phyloP scores from a whole-genome alignment of 805 yeast genomes.

The Allodekkera sacchari region DNA sequence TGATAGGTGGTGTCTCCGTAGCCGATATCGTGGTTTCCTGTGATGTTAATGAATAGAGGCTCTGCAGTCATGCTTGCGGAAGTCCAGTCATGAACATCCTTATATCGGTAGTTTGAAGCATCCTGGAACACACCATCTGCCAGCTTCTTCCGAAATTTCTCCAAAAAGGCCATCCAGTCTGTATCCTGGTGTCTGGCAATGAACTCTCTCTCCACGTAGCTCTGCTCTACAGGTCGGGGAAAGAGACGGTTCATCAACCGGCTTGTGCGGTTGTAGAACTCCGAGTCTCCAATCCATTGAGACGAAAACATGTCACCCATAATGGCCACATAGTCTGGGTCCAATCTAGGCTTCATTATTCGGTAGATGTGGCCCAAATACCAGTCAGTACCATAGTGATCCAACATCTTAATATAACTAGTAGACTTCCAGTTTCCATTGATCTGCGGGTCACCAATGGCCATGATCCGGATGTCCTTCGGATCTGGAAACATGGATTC shows the following conservation, averaged over 20 bases:
- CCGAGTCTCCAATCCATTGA: constrained; percentile 90
- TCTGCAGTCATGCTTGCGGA: constrained; percentile 30
- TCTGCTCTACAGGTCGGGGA: constrained; percentile 46
- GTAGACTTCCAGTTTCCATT: constrained; percentile 78
- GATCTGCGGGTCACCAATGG: constrained; percentile 96
- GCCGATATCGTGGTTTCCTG: constrained; percentile 96
- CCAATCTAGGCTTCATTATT: constrained; percentile 51
- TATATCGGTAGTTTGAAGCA: constrained; percentile 36
- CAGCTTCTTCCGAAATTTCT: constrained; percentile 23
- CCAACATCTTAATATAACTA: constrained; percentile 64
- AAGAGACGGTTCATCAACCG: constrained; percentile 67
- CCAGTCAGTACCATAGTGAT: constrained; percentile 83
- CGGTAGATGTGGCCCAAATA: constrained; percentile 78
- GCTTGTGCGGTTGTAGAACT: constrained; percentile 71
- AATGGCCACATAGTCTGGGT: constrained; percentile 78
- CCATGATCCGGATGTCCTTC: constrained; percentile 48
- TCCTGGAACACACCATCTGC: constrained; percentile 23
- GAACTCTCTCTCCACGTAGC: constrained; percentile 39
- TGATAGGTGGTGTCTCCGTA: constrained; percentile 94
- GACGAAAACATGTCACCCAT: constrained; percentile 91
- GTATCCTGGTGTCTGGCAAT: constrained; percentile 41
- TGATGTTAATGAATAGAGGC: constrained; percentile 70
- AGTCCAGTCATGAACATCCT: constrained; percentile 61
- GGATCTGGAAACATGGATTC: constrained; percentile 9
- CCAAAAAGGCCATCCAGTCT: constrained; percentile 43